Base-by-base conservation (phyloP, 768 basidiomycete genomes). In the Phallus indusiatus region DNA sequence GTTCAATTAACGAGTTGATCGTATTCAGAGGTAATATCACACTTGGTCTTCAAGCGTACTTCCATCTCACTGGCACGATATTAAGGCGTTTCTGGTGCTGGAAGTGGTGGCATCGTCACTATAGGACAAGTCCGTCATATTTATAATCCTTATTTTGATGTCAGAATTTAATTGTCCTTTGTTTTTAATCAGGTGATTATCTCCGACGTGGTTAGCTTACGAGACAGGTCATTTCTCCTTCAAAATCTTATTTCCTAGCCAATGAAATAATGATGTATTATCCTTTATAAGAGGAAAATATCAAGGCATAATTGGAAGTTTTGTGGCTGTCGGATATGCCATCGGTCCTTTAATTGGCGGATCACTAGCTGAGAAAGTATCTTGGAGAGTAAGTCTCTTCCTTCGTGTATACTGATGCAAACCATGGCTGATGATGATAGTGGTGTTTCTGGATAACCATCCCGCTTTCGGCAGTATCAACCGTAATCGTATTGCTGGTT, bases 401-500 rank as follows among this genome's bases (percentile, higher is more conserved):
- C 18, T 47, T 21, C 49, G n/a, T 28, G 55, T n/a, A 34, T 24
- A 1, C 46, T 51, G 9, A 59, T 18, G 22, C 34, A 8, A 28
- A 48, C n/a, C 22, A 7, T 35, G n/a, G n/a, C n/a, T n/a, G n/a
- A n/a, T n/a, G 21, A 5, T 18, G 6, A 0, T 51, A 84, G 81
- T 88, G 86, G 86, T 86, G 85, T 66, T 86, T 86, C 68, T 88
- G 85, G 82, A 75, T 88, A 51, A 84, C 80, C 21, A 73, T 88
- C 1, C 86, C 86, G 0, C 65, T 85, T 1, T 81, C 84, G 0
- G 68, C 78, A 12, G 64, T 71, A 42, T 77, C 83, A 0, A 77
- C 84, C 21, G 69, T 75, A 18, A 78, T 84, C 16, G 81, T 88
- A 3, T 64, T 78, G 17, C 79, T 85, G 60, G 70, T 86, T 10